Evolutionary conservation across 371 early-diverging fungal genomes (phyloP), one percentile per base, ranked within the genome.

Genomic region (Mortierella sp.): DNA sequence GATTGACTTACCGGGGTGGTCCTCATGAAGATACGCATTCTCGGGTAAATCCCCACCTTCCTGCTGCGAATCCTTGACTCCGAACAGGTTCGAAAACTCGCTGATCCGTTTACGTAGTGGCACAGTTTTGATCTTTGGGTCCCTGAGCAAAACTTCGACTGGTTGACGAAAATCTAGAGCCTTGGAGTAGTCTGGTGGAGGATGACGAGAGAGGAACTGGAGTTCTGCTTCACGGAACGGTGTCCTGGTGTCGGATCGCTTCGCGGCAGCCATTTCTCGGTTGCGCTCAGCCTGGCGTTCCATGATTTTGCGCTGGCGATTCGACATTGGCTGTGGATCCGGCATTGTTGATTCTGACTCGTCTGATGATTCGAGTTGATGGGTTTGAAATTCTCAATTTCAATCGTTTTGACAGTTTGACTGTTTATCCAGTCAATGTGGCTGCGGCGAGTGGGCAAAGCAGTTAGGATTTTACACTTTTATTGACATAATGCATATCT

Each of bases 171-270:
- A 86, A 63, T 94, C 92, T 40, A 94, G 66, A 1, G 91, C 92
- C 32, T 83, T 70, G 13, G 84, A 79, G 41, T 86, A 86, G 74
- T 93, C 92, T 7, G 89, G 87, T 55, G 86, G 87, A 16, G 86
- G 84, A 28, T 85, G 85, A 36, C 88, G 84, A 9, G 92, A 84
- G 64, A 93, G 92, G 84, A 90, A 94, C 58, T 84, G 83, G 24
- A 95, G 90, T 69, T 96, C 96, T 24, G 86, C 90, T 58, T 88
- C 85, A 13, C 96, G 92, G 82, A 96, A 95, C 4, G 95, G 90
- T 8, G 94, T 90, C 52, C 93, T 91, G 64, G 91, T 90, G 7
- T 86, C 84, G 3, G 67, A 58, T 28, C 65, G 58, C 36, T 75
- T 75, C 0, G 72, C 69, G 1, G 82, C 82, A 2, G 82, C 67